Base-by-base conservation (phyloP, 1,139 yeast genomes). In the Sugiyamaella xylanicola region DNA sequence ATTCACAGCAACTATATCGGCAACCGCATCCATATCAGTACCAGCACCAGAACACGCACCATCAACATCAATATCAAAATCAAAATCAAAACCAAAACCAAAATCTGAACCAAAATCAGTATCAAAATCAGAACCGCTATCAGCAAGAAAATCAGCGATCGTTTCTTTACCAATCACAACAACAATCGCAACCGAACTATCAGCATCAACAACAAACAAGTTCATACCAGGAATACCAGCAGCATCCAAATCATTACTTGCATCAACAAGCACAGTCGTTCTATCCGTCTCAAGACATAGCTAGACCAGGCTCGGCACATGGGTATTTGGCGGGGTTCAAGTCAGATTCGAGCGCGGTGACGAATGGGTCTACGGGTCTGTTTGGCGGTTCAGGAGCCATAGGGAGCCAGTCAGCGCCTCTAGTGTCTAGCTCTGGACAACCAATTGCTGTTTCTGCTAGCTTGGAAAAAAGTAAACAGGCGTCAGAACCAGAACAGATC, bases 131-230 rank as follows among this genome's bases (percentile, higher is more conserved):
- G 29, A 9, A 9, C 29, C 9, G 8, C 29, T 25, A 25, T 9
- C 29, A 25, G 29, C 29, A 5, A 25, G 29, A 37, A 36, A 5
- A 36, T n/a, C 40, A 36, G 40, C n/a, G n/a, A n/a, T n/a, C n/a
- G n/a, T n/a, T n/a, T n/a, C n/a, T n/a, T n/a, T n/a, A n/a, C n/a
- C n/a, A n/a, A n/a, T n/a, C n/a, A n/a, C n/a, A n/a, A n/a, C n/a
- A n/a, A n/a, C n/a, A 36, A 5, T 51, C 41, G 42, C 56, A 51
- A 35, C 47, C 43, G 17, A 54, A 52, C 36, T 51, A 44, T 32
- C 47, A 53, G 27, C 56, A 43, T 21, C 15, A 48, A 39, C 27
- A 32, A n/a, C 40, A 36, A 5, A n/a, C 7, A n/a, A 5, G 19
- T 7, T n/a, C 16, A n/a, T 20, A 39, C 11, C 43, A 39, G 25